Conservation (phyloP, 352 stramenopile genomes). For the Plasmopara muralis region DNA sequence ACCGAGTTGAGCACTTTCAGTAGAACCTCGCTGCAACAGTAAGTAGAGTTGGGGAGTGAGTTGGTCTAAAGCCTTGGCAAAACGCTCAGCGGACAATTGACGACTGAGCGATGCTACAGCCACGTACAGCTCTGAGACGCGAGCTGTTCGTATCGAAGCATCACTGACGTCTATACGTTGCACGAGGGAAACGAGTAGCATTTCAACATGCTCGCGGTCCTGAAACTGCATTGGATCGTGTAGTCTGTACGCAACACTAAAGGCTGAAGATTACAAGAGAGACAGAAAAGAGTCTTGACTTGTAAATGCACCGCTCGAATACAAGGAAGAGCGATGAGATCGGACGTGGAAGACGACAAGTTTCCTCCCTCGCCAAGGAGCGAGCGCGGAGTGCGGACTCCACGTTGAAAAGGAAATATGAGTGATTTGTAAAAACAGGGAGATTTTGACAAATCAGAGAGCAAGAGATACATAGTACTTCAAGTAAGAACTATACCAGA, state of each 20-base stretch:
- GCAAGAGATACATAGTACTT: not conserved
- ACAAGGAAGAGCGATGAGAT: not conserved
- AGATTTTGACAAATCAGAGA: not conserved
- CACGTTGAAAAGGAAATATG: constrained; percentile 4
- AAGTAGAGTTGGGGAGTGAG: constrained; percentile 74
- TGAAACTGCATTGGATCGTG: constrained; percentile 18
- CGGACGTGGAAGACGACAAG: constrained; percentile 4
- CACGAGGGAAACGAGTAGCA: constrained; percentile 50
- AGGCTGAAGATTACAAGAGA: not conserved
- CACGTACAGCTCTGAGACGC: constrained; percentile 49
- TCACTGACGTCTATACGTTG: constrained; percentile 49
- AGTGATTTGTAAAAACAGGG: not conserved
- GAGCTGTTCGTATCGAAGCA: constrained; percentile 24
- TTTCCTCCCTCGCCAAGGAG: constrained; percentile 1
- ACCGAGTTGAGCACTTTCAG: constrained; percentile 66
- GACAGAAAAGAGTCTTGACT: constrained; percentile 3
- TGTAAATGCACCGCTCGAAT: constrained; percentile 1
- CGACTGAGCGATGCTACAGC: constrained; percentile 61
- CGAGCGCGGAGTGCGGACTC: constrained; percentile 1
- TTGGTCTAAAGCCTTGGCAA: constrained; percentile 64
- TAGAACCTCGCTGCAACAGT: constrained; percentile 46
- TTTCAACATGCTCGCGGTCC: constrained; percentile 66
- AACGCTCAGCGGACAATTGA: constrained; percentile 73
- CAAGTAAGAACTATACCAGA: no score
- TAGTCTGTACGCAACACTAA: constrained; percentile 1